Conservation (phyloP, 352 stramenopile species). For the Lagenidium sp. region DNA sequence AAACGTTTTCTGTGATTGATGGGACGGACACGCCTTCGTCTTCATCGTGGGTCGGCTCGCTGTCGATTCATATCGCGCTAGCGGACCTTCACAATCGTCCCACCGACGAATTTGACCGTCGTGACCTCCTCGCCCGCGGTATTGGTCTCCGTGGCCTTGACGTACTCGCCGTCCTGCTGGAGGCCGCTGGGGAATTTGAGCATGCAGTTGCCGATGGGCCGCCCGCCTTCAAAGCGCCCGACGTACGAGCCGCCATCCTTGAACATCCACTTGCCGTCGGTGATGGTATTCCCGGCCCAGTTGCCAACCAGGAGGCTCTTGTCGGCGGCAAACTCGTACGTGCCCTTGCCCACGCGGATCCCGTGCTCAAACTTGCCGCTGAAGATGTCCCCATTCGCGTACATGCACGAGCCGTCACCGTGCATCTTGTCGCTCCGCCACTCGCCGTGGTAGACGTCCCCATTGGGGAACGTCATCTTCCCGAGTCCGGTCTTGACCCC, state of each 20-base stretch:
- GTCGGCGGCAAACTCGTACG: constrained; percentile 84
- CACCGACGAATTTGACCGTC: constrained; percentile 62
- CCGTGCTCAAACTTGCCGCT: constrained; percentile 73
- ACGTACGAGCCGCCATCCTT: constrained; percentile 81
- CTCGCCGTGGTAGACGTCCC: constrained; percentile 85
- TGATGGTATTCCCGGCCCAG: constrained; percentile 83
- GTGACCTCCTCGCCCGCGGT: constrained; percentile 36
- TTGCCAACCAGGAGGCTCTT: constrained; percentile 79
- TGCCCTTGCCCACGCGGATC: constrained; percentile 81
- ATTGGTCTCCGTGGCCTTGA: constrained; percentile 42
- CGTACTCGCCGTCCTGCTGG: constrained; percentile 78
- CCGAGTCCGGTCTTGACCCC: constrained; percentile 79
- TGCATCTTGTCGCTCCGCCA: constrained; percentile 83
- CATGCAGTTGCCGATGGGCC: constrained; percentile 82
- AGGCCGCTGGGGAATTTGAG: constrained; percentile 84
- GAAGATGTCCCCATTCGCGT: constrained; percentile 90
- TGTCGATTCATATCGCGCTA: constrained; percentile 13
- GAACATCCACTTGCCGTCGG: constrained; percentile 88
- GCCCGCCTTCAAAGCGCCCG: constrained; percentile 77
- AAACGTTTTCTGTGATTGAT: background rate
- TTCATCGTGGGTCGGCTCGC: background rate
- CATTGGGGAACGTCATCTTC: constrained; percentile 90
- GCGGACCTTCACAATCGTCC: constrained; percentile 56
- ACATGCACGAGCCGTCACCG: constrained; percentile 87
- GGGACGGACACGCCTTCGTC: too few relatives aligned